A percentile compares a stretch with the other conserved stretches of the same genome.
Evolutionary conservation across 139 green algal species (phyloP).

Genomic region (Tetradesmus obliquus): DNA sequence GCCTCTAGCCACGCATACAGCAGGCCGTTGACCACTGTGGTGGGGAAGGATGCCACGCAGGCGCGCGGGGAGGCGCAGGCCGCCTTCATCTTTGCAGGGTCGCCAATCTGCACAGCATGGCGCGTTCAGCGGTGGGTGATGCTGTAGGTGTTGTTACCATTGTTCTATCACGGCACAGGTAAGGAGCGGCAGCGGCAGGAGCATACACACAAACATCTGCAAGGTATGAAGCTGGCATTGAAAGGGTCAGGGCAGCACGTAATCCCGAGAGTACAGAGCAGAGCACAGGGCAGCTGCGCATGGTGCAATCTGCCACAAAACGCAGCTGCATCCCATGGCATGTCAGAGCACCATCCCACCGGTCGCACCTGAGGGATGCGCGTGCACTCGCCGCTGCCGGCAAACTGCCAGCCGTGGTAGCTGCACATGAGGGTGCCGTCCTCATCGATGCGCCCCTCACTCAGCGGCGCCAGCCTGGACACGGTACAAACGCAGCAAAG

Average conservation of each 20-base stretch:
- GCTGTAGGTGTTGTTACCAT: background rate
- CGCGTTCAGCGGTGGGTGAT: background rate
- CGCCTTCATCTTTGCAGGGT: conserved; percentile 22
- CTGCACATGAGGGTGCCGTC: conserved; percentile 67
- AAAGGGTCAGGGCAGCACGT: too few relatives aligned
- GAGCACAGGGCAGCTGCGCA: too few relatives aligned
- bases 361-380: conserved; percentile 71
- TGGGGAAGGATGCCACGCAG: conserved; percentile 51
- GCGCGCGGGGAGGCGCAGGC: conserved; percentile 32
- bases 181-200: background rate
- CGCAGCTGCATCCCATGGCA: too few relatives aligned
- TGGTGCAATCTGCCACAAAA: too few relatives aligned
- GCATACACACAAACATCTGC: background rate
- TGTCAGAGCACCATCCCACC: too few relatives aligned
- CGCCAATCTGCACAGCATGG: conserved; percentile 40
- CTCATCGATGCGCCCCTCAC: conserved; percentile 69
- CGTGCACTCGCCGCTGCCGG: conserved; percentile 51
- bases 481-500: conserved; percentile 36
- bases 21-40: conserved; percentile 20
- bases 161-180: background rate
- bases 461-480: conserved; percentile 72
- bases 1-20: conserved; percentile 55
- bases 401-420: conserved; percentile 64
- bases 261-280: too few relatives aligned
- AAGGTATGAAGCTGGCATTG: background rate